phyloP scores from a whole-genome alignment of 805 yeast species.

The Pichia pseudocactophila region DNA sequence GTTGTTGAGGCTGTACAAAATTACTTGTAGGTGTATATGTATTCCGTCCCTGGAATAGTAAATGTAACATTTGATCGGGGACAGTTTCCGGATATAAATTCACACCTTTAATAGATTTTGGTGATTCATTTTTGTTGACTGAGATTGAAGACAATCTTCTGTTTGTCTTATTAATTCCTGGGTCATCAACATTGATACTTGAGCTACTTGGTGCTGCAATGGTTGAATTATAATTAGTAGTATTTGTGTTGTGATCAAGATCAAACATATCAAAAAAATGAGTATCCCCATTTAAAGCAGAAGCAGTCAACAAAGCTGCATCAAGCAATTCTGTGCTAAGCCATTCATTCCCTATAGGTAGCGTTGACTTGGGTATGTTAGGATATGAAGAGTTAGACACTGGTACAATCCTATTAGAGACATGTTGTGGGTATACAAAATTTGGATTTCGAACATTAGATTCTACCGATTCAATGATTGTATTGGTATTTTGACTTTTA shows the following conservation, averaged over 20 bases:
- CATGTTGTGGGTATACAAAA: slow-evolving; percentile 4
- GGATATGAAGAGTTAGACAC: neutral
- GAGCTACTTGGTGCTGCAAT: neutral
- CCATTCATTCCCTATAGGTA: slow-evolving; percentile 46
- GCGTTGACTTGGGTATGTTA: neutral
- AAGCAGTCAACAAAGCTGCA: slow-evolving; percentile 66
- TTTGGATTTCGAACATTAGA: neutral
- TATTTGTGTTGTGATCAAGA: slow-evolving; percentile 9
- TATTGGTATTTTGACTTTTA: neutral
- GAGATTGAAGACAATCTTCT: neutral
- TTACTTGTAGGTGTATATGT: neutral
- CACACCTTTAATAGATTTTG: neutral
- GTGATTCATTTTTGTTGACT: neutral
- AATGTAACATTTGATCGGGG: slow-evolving; percentile 40
- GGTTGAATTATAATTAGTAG: neutral
- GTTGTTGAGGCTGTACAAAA: neutral
- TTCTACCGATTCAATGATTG: neutral
- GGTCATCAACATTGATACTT: neutral
- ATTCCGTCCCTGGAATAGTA: slow-evolving; percentile 42
- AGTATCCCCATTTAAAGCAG: slow-evolving; percentile 55
- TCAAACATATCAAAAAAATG: slow-evolving; percentile 48
- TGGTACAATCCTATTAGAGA: slow-evolving; percentile 3
- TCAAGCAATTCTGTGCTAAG: slow-evolving; percentile 61
- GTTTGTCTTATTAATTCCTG: neutral
- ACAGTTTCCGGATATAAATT: slow-evolving; percentile 16